Percentiles rank a stretch among this genome's conserved stretches.
Evolutionary conservation across 2,329 filamentous ascomycete genomes (phyloP).

Genomic region (Lachnellula cervina): DNA sequence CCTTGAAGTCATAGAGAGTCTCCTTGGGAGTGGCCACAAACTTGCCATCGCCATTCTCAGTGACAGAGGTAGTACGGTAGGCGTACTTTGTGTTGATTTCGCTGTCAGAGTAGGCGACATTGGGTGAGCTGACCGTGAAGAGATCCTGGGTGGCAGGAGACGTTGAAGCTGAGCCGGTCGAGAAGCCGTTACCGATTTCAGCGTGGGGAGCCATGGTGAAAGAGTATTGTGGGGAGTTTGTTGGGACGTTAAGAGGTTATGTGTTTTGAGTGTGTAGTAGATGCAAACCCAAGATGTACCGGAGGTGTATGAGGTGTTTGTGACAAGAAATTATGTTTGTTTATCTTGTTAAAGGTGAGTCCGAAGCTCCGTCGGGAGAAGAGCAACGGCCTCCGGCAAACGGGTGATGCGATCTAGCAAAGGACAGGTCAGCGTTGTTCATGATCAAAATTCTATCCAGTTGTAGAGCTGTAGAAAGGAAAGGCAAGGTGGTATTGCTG

Average conservation of each 20-base stretch:
- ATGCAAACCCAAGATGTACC: neutral
- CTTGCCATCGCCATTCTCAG: constrained; percentile 63
- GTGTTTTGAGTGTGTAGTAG: neutral
- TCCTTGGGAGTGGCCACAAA: constrained; percentile 81
- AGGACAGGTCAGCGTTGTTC: constrained; percentile 4
- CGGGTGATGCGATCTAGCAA: constrained; percentile 78
- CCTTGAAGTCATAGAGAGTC: constrained; percentile 95
- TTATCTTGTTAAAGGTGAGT: constrained; percentile 57
- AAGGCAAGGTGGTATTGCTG: too few relatives aligned
- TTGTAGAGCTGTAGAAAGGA: neutral
- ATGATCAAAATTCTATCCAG: neutral
- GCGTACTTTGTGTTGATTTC: constrained; percentile 93
- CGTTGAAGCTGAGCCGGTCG: constrained; percentile 50
- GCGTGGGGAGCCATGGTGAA: constrained; percentile 90
- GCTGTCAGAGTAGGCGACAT: constrained; percentile 82
- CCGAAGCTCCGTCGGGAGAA: constrained; percentile 78
- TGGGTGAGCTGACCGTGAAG: constrained; percentile 87
- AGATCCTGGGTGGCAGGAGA: constrained; percentile 50
- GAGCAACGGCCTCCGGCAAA: constrained; percentile 95
- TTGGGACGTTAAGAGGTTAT: neutral
- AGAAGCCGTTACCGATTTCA: constrained; percentile 50
- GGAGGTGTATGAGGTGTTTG: constrained; percentile 21
- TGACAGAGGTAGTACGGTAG: constrained; percentile 88
- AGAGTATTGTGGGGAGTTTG: constrained; percentile 18
- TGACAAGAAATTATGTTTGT: constrained; percentile 28